Percentiles rank a stretch among this genome's conserved stretches.
Evolutionary conservation across 306 rosid species (phyloP).

Genomic region (Cyamopsis tetragonoloba): DNA sequence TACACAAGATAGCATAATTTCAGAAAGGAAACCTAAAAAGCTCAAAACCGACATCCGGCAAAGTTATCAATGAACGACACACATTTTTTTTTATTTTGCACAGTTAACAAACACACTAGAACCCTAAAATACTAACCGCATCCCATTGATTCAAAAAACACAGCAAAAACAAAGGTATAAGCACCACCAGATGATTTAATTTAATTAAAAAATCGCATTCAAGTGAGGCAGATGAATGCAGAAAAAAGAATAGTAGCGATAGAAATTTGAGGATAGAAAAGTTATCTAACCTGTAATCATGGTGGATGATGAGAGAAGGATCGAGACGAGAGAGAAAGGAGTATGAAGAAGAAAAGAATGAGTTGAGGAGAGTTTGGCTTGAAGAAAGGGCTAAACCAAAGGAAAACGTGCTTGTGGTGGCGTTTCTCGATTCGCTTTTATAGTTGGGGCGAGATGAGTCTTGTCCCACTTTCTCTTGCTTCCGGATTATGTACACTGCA

Average conservation of each 20-base stretch:
- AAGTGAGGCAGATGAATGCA: not conserved
- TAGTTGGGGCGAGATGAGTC: constrained; percentile 7
- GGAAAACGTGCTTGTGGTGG: constrained; percentile 13
- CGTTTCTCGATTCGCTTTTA: constrained; percentile 1
- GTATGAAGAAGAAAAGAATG: constrained; percentile 16
- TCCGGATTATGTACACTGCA: not conserved
- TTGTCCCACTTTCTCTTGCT: constrained; percentile 17
- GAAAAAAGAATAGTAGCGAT: not conserved
- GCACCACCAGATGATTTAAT: not conserved
- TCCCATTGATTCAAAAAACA: constrained; percentile 22
- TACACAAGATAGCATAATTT: not conserved
- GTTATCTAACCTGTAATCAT: constrained; percentile 69
- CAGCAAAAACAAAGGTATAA: not conserved
- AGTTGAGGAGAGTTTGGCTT: constrained; percentile 49
- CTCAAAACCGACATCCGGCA: not conserved
- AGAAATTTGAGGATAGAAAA: constrained; percentile 27
- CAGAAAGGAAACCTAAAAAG: constrained; percentile 5
- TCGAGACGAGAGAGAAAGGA: constrained; percentile 15
- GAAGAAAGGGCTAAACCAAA: constrained; percentile 53
- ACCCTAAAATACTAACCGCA: constrained; percentile 23
- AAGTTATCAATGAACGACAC: constrained; percentile 1
- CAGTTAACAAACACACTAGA: constrained; percentile 7
- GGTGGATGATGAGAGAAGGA: constrained; percentile 36
- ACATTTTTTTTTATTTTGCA: not conserved
- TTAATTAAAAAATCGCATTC: not conserved